Evolutionary conservation across 2,329 filamentous ascomycete genomes (phyloP).

Genomic region (Neofusicoccum parvum): DNA sequence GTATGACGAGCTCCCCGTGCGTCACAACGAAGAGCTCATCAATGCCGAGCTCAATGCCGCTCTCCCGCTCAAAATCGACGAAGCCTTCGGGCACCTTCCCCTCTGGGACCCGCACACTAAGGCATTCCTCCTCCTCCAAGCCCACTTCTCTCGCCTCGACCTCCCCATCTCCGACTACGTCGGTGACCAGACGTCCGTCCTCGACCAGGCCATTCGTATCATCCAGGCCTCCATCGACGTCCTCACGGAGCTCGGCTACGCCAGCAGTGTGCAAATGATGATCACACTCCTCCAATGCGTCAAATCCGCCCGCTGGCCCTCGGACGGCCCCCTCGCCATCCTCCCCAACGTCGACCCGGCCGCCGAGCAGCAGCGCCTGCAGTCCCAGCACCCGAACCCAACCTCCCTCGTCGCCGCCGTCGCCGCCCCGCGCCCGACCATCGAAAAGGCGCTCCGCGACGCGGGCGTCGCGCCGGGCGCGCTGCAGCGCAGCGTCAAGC

Average conservation of each 20-base stretch:
- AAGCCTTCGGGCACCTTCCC: constrained; percentile 66
- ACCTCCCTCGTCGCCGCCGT: constrained; percentile 45
- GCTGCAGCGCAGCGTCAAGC: constrained; percentile 58
- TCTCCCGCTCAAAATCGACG: constrained; percentile 62
- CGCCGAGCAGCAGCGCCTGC: constrained; percentile 41
- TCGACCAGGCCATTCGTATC: constrained; percentile 96
- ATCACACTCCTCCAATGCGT: constrained; percentile 86
- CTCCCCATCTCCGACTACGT: constrained; percentile 97
- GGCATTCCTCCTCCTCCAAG: constrained; percentile 88
- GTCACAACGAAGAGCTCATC: constrained; percentile 97
- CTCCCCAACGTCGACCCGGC: constrained; percentile 69
- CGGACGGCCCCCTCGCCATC: constrained; percentile 76
- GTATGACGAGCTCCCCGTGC: constrained; percentile 95
- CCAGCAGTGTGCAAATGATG: constrained; percentile 78
- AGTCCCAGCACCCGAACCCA: constrained; percentile 41
- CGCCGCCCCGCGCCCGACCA: constrained; percentile 22
- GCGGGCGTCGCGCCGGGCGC: constrained; percentile 54
- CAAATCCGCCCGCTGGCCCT: constrained; percentile 90
- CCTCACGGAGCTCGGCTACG: constrained; percentile 81
- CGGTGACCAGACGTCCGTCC: constrained; percentile 82
- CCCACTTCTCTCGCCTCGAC: constrained; percentile 89
- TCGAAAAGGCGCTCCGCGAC: constrained; percentile 46
- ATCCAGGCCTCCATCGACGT: constrained; percentile 95
- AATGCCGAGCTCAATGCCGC: constrained; percentile 86
- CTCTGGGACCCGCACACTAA: constrained; percentile 99